These are phyloP conservation scores for Theobroma cacao DNA, from an alignment of 345 rosid species.

Conservation along the genomic window DNA sequence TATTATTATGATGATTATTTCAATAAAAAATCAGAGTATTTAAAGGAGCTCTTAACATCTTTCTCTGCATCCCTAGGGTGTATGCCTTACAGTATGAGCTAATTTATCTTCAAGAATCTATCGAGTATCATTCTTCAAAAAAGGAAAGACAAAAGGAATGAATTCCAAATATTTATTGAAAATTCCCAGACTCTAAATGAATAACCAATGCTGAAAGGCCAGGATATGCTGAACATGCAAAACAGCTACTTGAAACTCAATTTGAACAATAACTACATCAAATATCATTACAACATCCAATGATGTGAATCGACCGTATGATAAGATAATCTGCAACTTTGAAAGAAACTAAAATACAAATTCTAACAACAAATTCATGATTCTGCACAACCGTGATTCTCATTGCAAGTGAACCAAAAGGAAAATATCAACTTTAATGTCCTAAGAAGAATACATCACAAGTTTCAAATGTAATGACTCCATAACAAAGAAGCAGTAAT, in stretches of 20 bases:
- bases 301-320: background rate
- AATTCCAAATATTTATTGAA: background rate
- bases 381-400: background rate
- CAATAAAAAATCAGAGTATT: background rate
- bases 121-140: background rate
- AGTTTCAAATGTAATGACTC: background rate
- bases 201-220: background rate
- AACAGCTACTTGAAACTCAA: background rate
- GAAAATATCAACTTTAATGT: background rate
- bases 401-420: background rate
- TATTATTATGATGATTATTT: background rate
- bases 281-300: background rate
- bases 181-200: background rate
- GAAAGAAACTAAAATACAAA: background rate
- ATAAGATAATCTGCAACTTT: background rate
- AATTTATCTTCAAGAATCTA: background rate
- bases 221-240: background rate
- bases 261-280: background rate
- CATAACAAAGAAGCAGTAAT: background rate
- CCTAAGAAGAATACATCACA: background rate
- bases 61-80: background rate
- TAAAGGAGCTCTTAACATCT: background rate
- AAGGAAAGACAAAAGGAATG: background rate
- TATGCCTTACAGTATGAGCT: background rate
- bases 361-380: background rate